Base-by-base conservation (phyloP, 768 basidiomycete species). In the Calocybe indica region DNA sequence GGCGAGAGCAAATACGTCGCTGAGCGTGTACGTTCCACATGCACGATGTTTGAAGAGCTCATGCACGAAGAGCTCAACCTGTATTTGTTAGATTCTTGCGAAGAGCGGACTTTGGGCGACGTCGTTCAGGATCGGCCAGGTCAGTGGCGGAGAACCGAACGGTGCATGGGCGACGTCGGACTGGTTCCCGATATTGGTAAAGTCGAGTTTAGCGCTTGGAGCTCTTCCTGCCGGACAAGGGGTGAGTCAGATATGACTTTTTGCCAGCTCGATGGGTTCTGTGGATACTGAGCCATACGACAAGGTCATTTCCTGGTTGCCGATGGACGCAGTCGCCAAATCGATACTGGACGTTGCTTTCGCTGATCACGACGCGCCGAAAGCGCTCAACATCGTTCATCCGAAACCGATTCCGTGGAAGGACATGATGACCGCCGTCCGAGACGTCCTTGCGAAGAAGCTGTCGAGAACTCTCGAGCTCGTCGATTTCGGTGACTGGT, bases 241-340 rank as follows among this genome's bases (percentile, higher is more conserved):
- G 13, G 62, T 65, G 42, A 49, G 55, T 58, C 12, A 32, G 36
- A 43, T 12, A 12, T 32, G 5, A 37, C 34, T 47, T 33, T n/a
- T n/a, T 10, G 1, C 5, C 12, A 10, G 2, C n/a, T 30, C 3
- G 13, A 39, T 40, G 33, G 13, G 11, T 36, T 28, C 10, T 9
- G 15, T 32, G n/a, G 31, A n/a, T 6, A 7, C 33, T 4, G n/a
- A 13, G 5, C 30, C 15, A 8, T 13, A 4, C 5, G 32, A 14
- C 15, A 47, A 71, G 67, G 39, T 63, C 6, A 47, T 67, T 1
- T 64, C 68, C 10, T 74, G 68, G 67, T 46, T 69, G 1, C 62
- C 67, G 8, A 60, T 64, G 51, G 54, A 65, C 36, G 51, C 49
- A 6, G 62, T 63, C 1, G 55, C 62, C 1, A 47, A 58, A 22